Conservation (phyloP, 352 stramenopile species). For the Globisporangium middletonii region DNA sequence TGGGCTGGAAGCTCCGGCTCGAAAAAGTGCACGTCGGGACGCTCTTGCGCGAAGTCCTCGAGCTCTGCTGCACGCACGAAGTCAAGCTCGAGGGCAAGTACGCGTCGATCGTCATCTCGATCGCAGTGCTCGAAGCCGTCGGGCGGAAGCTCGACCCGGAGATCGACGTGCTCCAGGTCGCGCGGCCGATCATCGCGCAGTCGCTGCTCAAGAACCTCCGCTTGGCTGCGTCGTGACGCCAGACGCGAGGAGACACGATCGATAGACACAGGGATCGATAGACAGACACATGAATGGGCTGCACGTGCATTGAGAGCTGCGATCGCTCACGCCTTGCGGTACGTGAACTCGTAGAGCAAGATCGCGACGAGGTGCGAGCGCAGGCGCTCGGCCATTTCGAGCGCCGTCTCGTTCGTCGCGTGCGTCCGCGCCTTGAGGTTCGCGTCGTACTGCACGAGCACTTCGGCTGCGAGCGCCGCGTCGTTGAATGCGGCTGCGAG, state of each 20-base stretch:
- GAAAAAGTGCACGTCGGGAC: constrained; percentile 74
- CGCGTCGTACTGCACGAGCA: constrained; percentile 55
- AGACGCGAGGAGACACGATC: constrained; percentile 8
- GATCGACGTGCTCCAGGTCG: constrained; percentile 84
- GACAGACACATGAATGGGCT: too few relatives aligned
- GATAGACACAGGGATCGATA: too few relatives aligned
- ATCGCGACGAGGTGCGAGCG: constrained; percentile 69
- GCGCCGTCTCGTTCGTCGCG: constrained; percentile 64
- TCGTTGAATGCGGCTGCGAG: constrained; percentile 58
- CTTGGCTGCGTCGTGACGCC: background rate
- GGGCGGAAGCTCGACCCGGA: constrained; percentile 88
- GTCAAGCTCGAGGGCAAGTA: constrained; percentile 94
- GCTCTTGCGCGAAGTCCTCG: constrained; percentile 71
- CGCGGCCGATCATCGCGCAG: constrained; percentile 91
- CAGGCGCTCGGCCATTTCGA: constrained; percentile 74
- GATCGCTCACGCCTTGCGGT: constrained; percentile 25
- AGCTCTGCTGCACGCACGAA: constrained; percentile 89
- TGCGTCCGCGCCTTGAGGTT: constrained; percentile 56
- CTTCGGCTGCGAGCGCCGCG: constrained; percentile 53
- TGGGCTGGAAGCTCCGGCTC: constrained; percentile 57
- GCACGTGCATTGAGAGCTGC: constrained; percentile 1
- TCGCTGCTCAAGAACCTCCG: constrained; percentile 81
- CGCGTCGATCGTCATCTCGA: constrained; percentile 92
- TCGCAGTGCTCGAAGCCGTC: constrained; percentile 93
- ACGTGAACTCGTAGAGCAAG: constrained; percentile 68